A percentile compares a stretch with the other conserved stretches of the same genome.
Evolutionary conservation across 495 filamentous ascomycete genomes (phyloP).

Genomic region (Letharia columbiana): DNA sequence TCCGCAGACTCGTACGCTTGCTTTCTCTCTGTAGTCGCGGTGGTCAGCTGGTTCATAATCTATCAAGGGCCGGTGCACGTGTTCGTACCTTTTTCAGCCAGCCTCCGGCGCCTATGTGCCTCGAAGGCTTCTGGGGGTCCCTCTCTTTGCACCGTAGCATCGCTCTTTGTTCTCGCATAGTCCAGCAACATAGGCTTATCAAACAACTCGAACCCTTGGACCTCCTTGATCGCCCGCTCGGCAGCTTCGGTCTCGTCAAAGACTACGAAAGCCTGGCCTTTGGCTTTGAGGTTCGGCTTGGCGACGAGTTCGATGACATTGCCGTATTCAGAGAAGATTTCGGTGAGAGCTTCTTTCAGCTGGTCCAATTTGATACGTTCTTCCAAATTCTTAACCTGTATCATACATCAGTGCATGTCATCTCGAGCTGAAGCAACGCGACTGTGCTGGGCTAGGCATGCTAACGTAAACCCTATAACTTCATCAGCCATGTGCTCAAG

Average conservation of each 20-base stretch:
- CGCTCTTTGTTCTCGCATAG: conserved; percentile 76
- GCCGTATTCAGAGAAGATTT: conserved; percentile 88
- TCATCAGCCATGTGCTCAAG: conserved; percentile 4
- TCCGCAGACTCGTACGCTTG: conserved; percentile 79
- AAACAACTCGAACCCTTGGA: conserved; percentile 91
- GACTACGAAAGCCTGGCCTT: conserved; percentile 94
- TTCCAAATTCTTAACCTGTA: conserved; percentile 80
- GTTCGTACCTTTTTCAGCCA: conserved; percentile 80
- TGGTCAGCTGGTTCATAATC: neutral
- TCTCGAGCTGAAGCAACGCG: neutral
- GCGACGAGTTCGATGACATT: conserved; percentile 84
- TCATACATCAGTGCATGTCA: conserved; percentile 1
- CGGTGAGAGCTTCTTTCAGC: conserved; percentile 62
- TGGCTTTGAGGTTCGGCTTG: conserved; percentile 84
- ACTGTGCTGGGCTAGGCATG: neutral
- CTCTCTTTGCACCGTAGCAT: conserved; percentile 69
- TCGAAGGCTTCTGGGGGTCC: conserved; percentile 78
- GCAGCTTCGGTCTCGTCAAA: conserved; percentile 74
- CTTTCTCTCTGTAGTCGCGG: conserved; percentile 64
- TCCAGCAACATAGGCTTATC: conserved; percentile 86
- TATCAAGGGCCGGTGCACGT: neutral
- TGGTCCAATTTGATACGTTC: conserved; percentile 79
- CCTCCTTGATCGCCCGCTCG: conserved; percentile 70
- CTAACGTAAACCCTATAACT: conserved; percentile 24
- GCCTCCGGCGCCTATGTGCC: conserved; percentile 69